Conservation (phyloP, 2,329 filamentous ascomycete genomes). For the Calonectria leucothoes region DNA sequence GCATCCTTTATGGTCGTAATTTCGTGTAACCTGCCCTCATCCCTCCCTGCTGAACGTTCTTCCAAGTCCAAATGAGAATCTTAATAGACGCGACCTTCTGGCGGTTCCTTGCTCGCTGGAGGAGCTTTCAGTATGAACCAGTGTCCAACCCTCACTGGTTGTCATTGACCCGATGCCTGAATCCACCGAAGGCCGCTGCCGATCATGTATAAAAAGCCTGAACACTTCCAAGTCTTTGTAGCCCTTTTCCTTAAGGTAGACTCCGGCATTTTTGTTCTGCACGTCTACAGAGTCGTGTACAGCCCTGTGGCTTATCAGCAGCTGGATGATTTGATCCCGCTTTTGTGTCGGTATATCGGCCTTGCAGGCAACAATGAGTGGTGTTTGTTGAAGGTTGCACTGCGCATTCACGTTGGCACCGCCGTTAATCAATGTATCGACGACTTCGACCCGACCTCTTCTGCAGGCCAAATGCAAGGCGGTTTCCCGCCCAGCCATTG, state of each 20-base stretch:
- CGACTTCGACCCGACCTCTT: neutral
- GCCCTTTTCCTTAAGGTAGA: neutral
- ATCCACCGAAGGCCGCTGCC: neutral
- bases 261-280: neutral
- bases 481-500: neutral
- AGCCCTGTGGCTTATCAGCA: neutral
- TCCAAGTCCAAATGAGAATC: neutral
- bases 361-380: neutral
- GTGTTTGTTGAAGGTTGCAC: neutral
- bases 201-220: neutral
- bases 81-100: neutral
- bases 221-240: neutral
- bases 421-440: neutral
- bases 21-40: neutral
- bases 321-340: neutral
- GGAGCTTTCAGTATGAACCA: neutral
- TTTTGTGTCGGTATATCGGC: neutral
- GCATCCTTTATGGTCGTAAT: neutral
- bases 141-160: neutral
- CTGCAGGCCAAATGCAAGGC: neutral
- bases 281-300: neutral
- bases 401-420: neutral
- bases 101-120: neutral
- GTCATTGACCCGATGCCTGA: neutral
- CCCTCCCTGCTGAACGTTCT: neutral